phyloP scores from a whole-genome alignment of 202 grass and related monocot species.

The Brachypodium distachyon region DNA sequence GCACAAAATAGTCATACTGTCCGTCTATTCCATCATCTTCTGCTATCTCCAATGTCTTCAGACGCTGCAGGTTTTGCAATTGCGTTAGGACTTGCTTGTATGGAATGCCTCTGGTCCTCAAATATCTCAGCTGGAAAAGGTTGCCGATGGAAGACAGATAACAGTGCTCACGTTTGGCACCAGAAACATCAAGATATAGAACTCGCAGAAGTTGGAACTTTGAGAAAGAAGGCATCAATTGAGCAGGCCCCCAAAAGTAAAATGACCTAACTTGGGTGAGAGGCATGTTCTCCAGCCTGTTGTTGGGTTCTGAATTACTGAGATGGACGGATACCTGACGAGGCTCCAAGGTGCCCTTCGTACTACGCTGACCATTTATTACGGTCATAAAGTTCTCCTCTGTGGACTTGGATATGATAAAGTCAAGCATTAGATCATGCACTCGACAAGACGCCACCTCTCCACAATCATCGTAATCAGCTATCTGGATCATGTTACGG shows the following conservation, averaged over 20 bases:
- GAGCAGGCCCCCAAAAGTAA: background rate
- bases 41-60: background rate
- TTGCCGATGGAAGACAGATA: background rate
- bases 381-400: slow-evolving; percentile 16
- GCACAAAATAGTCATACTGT: background rate
- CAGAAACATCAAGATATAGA: background rate
- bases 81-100: background rate
- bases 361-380: background rate
- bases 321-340: background rate
- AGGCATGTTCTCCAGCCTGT: background rate
- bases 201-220: background rate
- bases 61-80: background rate
- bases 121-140: slow-evolving; percentile 1
- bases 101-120: background rate
- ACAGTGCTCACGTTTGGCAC: background rate
- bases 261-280: slow-evolving; percentile 6
- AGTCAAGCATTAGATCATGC: slow-evolving; percentile 18
- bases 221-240: background rate
- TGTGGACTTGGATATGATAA: background rate
- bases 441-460: background rate
- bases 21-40: background rate
- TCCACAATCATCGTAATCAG: background rate
- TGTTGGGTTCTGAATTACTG: background rate
- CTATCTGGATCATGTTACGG: background rate
- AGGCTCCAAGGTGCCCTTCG: background rate